Base-by-base conservation (phyloP, 371 early-diverging fungal genomes). In the Lichtheimia ornata region DNA sequence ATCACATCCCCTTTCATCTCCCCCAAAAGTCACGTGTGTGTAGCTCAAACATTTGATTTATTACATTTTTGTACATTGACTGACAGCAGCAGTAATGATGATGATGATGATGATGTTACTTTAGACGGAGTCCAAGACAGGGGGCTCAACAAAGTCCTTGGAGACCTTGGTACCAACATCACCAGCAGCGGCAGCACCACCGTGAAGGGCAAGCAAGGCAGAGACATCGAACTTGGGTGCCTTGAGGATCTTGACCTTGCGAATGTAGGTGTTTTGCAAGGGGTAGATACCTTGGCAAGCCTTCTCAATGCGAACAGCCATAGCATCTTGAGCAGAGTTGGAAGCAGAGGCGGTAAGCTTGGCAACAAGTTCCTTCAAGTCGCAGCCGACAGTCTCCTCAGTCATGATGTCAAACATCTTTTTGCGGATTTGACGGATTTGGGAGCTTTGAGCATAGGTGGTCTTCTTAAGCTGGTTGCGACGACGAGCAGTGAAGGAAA, bases 161-260 rank as follows among this genome's bases (percentile, higher is more conserved):
- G 76, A 63, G 69, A 83, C 78, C 75, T 86, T 90, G 62, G 87
- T 73, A 59, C 88, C 90, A 58, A 94, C 88, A 84, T 94, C 95
- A 45, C 69, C 84, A 75, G 94, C 98, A 61, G 82, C 80, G 61
- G 88, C 82, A 65, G 88, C 82, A 71, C 87, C 87, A 80, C 91
- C 92, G 91, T 98, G 98, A 69, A 96, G 92, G 84, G 97, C 98
- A 75, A 97, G 80, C 64, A 98, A 91, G 85, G 96, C 96, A 74
- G 93, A 95, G 68, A 92, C 81, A 86, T 97, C 96, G 73, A 88
- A 87, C 85, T 95, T 95, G 84, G 98, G 98, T 53, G 91, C 86
- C 94, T 99, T 99, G 77, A 99, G 87, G 74, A 99, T 96, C 95
- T 99, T 99, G 81, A 97, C 98, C 92, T 99, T 99, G 83, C 94